Base-by-base conservation (phyloP, 768 basidiomycete species). In the Suillus subaureus region DNA sequence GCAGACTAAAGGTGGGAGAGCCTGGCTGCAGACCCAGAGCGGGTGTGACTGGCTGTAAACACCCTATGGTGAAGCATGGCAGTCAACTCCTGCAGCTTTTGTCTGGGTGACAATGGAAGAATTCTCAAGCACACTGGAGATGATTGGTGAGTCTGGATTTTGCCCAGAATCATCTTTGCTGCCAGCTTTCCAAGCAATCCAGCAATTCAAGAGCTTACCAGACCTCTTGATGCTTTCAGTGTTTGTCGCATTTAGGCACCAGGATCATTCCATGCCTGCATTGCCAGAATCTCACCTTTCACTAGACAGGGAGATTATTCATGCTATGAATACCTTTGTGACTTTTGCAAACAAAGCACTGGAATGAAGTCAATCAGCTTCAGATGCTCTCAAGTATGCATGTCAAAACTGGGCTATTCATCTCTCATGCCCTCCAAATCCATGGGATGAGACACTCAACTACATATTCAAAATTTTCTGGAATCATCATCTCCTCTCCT, bases 331-430 rank as follows among this genome's bases (percentile, higher is more conserved):
- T 54, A 28, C 52, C 52, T 54, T 54, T 31, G 16, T 11, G 11
- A 21, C 18, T 54, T 54, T 54, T 18, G 52, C 52, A 54, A 31
- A 31, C 8, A 28, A 31, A 31, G 28, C 18, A 21, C 28, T 4
- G 18, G 28, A 54, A 31, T 28, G 52, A 54, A 31, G 28, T 54
- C 18, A 1, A 21, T 31, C 52, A 11, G 16, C 26, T 18, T 54
- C 28, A 5, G 52, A 54, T 8, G 52, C 52, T 31, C 52, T 54
- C 16, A 54, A 54, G 18, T 54, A 54, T 31, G 52, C 52, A 21
- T 54, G 52, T 54, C 52, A 54, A 54, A 31, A 54, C 18, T 54
- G 52, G 52, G 52, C 52, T 8, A 18, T 54, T 31, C 52, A 54
- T 31, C 52, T 54, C 52, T 54, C 23, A 8, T 4, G 28, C 9